phyloP scores from a whole-genome alignment of 225 moss, liverwort and hornwort genomes.

The Neckera pumila region DNA sequence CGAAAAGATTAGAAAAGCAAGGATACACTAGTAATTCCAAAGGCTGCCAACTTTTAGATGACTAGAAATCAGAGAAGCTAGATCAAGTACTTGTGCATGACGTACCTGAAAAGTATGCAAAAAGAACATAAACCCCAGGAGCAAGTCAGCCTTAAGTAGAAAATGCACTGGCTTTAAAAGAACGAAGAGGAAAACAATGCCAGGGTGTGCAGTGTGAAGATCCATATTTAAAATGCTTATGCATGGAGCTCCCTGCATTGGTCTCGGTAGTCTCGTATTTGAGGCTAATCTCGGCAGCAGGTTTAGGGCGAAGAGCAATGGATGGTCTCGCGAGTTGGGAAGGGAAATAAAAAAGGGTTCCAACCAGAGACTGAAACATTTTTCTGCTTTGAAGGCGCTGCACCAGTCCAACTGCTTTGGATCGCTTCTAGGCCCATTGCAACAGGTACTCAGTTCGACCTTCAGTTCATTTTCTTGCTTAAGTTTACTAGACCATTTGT shows the following conservation, averaged over 20 bases:
- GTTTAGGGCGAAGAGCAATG: not conserved
- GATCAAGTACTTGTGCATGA: not conserved
- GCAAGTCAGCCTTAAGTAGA: not conserved
- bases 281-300: not conserved
- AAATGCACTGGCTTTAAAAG: no score
- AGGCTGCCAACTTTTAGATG: no score
- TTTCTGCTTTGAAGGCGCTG: not conserved
- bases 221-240: not conserved
- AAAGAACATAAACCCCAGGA: not conserved
- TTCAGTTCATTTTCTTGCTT: not conserved
- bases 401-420: no score
- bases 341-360: not conserved
- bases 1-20: no score
- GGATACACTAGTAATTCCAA: not conserved
- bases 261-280: not conserved
- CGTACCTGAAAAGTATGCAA: not conserved
- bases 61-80: not conserved
- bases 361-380: not conserved
- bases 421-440: not conserved
- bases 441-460: not conserved
- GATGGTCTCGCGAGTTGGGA: not conserved
- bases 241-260: no score
- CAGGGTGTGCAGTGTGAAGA: not conserved
- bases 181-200: not conserved
- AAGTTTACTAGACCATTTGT: no score